Conservation (phyloP, 257 asterid genomes). For the Galeopsis tetrahit region DNA sequence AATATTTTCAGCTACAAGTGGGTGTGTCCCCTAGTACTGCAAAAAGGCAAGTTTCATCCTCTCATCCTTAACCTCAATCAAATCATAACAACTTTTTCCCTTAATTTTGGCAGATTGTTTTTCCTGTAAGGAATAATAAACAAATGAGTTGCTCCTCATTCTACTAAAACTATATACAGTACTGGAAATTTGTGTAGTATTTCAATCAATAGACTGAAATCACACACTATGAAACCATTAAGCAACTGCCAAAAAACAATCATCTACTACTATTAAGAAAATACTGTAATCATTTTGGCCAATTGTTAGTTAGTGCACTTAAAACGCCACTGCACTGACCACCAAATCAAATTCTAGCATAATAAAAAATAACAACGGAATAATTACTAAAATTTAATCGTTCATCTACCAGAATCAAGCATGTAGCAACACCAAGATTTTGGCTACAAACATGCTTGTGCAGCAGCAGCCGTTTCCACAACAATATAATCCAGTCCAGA, state of each 20-base stretch:
- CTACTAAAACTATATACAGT: background rate
- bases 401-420: conserved; percentile 83
- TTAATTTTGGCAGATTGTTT: conserved; percentile 73
- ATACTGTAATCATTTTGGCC: too few species aligned
- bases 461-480: conserved; percentile 86
- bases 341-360: background rate
- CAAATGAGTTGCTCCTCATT: background rate
- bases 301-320: background rate
- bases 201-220: conserved; percentile 18
- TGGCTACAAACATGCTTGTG: conserved; percentile 80
- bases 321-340: background rate
- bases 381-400: conserved; percentile 15
- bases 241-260: background rate
- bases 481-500: conserved; percentile 90
- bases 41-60: conserved; percentile 88
- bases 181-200: conserved; percentile 2
- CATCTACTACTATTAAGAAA: background rate
- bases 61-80: conserved; percentile 88
- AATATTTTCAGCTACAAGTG: conserved; percentile 76
- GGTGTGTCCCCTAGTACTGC: conserved; percentile 81
- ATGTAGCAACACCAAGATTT: conserved; percentile 93
- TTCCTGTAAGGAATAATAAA: conserved; percentile 67
- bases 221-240: background rate
- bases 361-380: background rate
- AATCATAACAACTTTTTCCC: conserved; percentile 71